These are phyloP conservation scores for Pythium rhizo-oryzae DNA, from an alignment of 352 stramenopile species.

Conservation along the genomic window DNA sequence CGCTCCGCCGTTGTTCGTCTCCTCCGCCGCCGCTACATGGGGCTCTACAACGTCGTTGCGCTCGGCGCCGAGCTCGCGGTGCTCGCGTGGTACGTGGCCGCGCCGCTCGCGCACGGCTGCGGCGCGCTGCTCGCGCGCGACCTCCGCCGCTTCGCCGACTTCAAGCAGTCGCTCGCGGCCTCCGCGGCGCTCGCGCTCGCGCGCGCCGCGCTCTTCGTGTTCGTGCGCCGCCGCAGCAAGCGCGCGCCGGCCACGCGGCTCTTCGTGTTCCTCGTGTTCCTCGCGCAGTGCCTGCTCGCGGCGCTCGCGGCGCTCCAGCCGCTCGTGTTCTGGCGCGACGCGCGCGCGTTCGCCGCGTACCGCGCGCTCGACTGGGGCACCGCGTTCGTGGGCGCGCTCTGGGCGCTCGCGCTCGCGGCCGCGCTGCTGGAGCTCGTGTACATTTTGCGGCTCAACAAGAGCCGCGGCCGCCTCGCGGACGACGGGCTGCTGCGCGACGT, in stretches of 20 bases:
- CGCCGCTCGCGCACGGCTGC: slow-evolving; percentile 38
- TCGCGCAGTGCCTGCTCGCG: slow-evolving; percentile 54
- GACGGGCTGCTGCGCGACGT: slow-evolving; percentile 69
- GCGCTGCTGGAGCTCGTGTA: slow-evolving; percentile 70
- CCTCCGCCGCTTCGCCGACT: slow-evolving; percentile 39
- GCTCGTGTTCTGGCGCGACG: slow-evolving; percentile 63
- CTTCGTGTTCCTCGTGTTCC: slow-evolving; percentile 83
- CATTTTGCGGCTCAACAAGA: slow-evolving; percentile 80
- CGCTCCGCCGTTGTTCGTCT: neutral
- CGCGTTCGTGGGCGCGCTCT: slow-evolving; percentile 62
- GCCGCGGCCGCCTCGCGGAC: slow-evolving; percentile 59
- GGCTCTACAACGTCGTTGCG: slow-evolving; percentile 66
- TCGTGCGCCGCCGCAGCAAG: slow-evolving; percentile 72
- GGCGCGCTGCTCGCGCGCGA: slow-evolving; percentile 41
- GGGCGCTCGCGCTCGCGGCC: slow-evolving; percentile 47
- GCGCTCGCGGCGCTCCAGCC: slow-evolving; percentile 52
- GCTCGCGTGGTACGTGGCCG: slow-evolving; percentile 57
- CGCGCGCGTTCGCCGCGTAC: slow-evolving; percentile 48
- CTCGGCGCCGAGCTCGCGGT: slow-evolving; percentile 58
- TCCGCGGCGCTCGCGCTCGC: slow-evolving; percentile 53
- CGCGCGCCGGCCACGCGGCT: slow-evolving; percentile 67
- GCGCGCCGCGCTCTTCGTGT: slow-evolving; percentile 64
- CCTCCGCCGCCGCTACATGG: slow-evolving; percentile 43
- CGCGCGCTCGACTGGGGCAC: slow-evolving; percentile 48
- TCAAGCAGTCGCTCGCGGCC: slow-evolving; percentile 70